Evolutionary conservation across 2,329 filamentous ascomycete genomes (phyloP).

Genomic region (Oidium heveae): DNA sequence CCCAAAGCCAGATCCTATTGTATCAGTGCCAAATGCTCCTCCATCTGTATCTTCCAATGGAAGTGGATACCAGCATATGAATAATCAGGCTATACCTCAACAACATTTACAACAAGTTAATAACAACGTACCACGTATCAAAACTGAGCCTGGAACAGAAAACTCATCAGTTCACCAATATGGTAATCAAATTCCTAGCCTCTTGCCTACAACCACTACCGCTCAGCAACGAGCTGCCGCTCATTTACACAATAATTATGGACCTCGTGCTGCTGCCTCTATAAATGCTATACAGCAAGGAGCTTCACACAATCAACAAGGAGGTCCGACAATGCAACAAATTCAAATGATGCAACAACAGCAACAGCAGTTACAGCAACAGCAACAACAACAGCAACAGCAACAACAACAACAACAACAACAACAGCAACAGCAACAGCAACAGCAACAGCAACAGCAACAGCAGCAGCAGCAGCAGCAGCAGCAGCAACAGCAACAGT

Average conservation of each 20-base stretch:
- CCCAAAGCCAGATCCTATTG: constrained; percentile 41
- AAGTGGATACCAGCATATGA: constrained; percentile 3
- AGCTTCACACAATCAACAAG: constrained; percentile 10
- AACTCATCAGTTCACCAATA: constrained; percentile 1
- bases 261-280: constrained; percentile 35
- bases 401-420: neutral
- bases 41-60: constrained; percentile 14
- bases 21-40: constrained; percentile 14
- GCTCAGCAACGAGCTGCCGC: constrained; percentile 29
- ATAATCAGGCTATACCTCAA: neutral
- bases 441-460: neutral
- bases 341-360: constrained; percentile 6
- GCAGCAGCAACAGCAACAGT: constrained; percentile 3
- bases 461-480: neutral
- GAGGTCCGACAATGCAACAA: constrained; percentile 5
- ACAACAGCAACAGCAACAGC: neutral
- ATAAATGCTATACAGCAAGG: constrained; percentile 31
- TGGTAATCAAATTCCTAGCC: constrained; percentile 7
- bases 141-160: constrained; percentile 20
- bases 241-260: constrained; percentile 33
- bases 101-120: neutral
- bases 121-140: constrained; percentile 14
- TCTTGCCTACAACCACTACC: constrained; percentile 13
- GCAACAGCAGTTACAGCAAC: constrained; percentile 6
- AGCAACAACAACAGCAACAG: constrained; percentile 3